These are phyloP conservation scores for Blepharisma stoltei DNA, from an alignment of 73 alveolate species.

Conservation along the genomic window DNA sequence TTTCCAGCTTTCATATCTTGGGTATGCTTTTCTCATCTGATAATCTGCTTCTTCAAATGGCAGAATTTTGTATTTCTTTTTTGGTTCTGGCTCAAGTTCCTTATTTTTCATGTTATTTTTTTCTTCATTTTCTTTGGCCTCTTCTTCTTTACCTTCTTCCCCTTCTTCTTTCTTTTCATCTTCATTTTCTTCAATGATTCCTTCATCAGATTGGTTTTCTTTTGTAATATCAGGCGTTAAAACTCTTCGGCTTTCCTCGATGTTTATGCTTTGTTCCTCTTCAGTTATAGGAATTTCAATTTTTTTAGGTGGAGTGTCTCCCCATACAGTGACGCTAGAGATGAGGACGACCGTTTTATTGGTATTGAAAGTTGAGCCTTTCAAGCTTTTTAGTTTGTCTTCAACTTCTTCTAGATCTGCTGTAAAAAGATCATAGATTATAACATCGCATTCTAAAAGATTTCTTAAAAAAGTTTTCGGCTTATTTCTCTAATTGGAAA, in stretches of 20 bases:
- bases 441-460: slow-evolving; percentile 54
- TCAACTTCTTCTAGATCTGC: slow-evolving; percentile 60
- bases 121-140: not conserved
- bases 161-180: slow-evolving; percentile 11
- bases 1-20: slow-evolving; percentile 48
- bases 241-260: no score
- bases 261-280: slow-evolving; percentile 13
- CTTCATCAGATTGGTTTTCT: slow-evolving; percentile 37
- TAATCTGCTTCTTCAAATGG: slow-evolving; percentile 28
- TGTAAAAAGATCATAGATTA: slow-evolving; percentile 55
- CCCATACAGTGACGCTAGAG: slow-evolving; percentile 86
- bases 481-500: slow-evolving; percentile 34
- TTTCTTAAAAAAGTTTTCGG: slow-evolving; percentile 38
- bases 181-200: slow-evolving; percentile 44
- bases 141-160: not conserved
- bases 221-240: no score
- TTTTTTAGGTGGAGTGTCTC: slow-evolving; percentile 76
- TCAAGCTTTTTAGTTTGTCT: slow-evolving; percentile 53
- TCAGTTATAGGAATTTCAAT: slow-evolving; percentile 42
- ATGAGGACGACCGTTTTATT: slow-evolving; percentile 62
- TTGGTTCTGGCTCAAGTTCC: not conserved
- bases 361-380: not conserved
- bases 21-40: slow-evolving; percentile 20
- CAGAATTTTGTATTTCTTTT: not conserved
- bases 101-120: not conserved